Evolutionary conservation across 169 alveolate genomes (phyloP).

Genomic region (Plasmodium adleri): DNA sequence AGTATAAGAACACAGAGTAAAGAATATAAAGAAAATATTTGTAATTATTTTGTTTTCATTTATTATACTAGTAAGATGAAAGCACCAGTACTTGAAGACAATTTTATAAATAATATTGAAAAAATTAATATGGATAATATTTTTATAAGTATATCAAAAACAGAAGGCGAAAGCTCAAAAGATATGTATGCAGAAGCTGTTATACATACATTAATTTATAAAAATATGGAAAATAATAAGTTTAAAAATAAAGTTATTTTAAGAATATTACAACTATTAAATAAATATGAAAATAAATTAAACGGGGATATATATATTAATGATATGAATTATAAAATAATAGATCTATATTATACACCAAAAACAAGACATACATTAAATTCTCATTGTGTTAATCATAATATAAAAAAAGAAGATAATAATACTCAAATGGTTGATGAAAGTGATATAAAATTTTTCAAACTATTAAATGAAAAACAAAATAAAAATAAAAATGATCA

Average conservation of each 20-base stretch:
- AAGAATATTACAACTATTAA: slow-evolving; percentile 28
- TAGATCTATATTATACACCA: slow-evolving; percentile 37
- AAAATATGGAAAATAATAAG: slow-evolving; percentile 23
- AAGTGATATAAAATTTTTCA: slow-evolving; percentile 48
- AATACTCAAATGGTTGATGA: slow-evolving; percentile 12
- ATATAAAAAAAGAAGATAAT: neutral
- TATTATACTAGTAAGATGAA: slow-evolving; percentile 64
- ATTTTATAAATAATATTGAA: slow-evolving; percentile 14
- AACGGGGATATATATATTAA: slow-evolving; percentile 29
- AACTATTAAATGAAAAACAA: slow-evolving; percentile 56
- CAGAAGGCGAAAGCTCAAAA: slow-evolving; percentile 64
- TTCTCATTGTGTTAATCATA: slow-evolving; percentile 36
- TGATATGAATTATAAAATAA: slow-evolving; percentile 14
- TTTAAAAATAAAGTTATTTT: slow-evolving; percentile 46
- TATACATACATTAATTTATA: slow-evolving; percentile 40
- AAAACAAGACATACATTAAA: slow-evolving; percentile 69
- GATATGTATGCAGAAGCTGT: slow-evolving; percentile 78
- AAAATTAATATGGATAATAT: slow-evolving; percentile 46
- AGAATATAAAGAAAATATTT: slow-evolving; percentile 58
- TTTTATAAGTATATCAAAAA: slow-evolving; percentile 60
- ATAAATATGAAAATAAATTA: slow-evolving; percentile 14
- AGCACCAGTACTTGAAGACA: slow-evolving; percentile 18
- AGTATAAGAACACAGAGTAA: slow-evolving; percentile 25
- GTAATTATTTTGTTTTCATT: slow-evolving; percentile 63
- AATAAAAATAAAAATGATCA: slow-evolving; percentile 12